Evolutionary conservation across 768 basidiomycete species (phyloP), one percentile per base, ranked within the genome.

Genomic region (Daedaleopsis nitida): DNA sequence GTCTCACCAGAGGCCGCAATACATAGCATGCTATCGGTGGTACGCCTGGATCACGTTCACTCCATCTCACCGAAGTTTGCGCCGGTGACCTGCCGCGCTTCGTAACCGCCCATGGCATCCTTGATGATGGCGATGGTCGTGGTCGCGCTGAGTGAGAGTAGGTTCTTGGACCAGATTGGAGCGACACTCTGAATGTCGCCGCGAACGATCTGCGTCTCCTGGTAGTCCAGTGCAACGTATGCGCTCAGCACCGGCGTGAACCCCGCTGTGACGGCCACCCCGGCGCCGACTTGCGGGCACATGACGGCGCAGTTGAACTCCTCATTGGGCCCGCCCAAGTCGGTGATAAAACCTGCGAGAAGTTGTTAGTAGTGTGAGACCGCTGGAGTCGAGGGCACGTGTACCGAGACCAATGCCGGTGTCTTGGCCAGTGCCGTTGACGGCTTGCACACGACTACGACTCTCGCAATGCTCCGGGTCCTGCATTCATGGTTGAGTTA

Each of bases 211-310:
- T 62, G 47, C 3, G 21, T 57, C 34, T 44, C 19, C 24, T 52
- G 34, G 19, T 52, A 62, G 54, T 57, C 38, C 17, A 57, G 44
- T 14, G 39, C 42, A 12, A 57, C 24, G 50, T 62, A 62, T 16
- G 55, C 60, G 9, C 60, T 55, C 9, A 62, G 55, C 24, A 62
- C 34, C 21, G 60, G 60, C 32, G 34, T 52, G 51, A 62, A 62
- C 17, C 57, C 43, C 2, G 14, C 60, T 1, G 54, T 56, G 49
- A 61, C 54, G 4, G 54, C 19, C 8, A 55, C 27, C 3, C 54
- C 48, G 27, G 49, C 43, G 7, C 53, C 60, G 32, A 61, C 54
- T 16, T 55, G 24, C 13, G 24, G 34, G 16, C 27, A 61, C 4
- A 27, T 44, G 39, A 61, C 23, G 14, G 55, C 49, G 39, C 48